Evolutionary conservation across 306 rosid genomes (phyloP).

Genomic region (Echinosophora koreensis): DNA sequence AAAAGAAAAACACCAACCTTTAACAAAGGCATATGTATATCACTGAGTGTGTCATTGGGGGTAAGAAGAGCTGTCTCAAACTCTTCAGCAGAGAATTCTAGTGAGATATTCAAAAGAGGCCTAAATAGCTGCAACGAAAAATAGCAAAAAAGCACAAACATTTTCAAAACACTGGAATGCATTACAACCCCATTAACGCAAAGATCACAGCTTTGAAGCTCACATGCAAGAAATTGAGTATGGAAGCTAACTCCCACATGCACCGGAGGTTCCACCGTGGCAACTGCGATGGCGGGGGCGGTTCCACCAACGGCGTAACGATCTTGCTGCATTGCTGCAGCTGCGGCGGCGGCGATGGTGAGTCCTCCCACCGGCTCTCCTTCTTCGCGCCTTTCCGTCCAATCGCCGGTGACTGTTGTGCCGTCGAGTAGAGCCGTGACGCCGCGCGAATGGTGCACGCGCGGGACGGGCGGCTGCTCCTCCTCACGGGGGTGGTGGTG

Average conservation of each 20-base stretch:
- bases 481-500: slow-evolving; percentile 41
- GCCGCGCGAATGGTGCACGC: slow-evolving; percentile 95
- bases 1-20: slow-evolving; percentile 71
- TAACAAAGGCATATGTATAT: slow-evolving; percentile 90
- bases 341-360: slow-evolving; percentile 48
- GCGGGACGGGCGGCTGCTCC: slow-evolving; percentile 94
- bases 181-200: slow-evolving; percentile 29
- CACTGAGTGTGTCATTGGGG: slow-evolving; percentile 92
- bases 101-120: slow-evolving; percentile 81
- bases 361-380: slow-evolving; percentile 52
- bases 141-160: slow-evolving; percentile 40
- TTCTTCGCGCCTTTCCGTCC: slow-evolving; percentile 57
- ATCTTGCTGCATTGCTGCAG: slow-evolving; percentile 81
- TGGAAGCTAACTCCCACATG: slow-evolving; percentile 97
- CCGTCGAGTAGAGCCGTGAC: slow-evolving; percentile 58
- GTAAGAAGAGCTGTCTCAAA: slow-evolving; percentile 92
- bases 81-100: slow-evolving; percentile 94
- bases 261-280: slow-evolving; percentile 90
- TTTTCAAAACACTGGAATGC: slow-evolving; percentile 40
- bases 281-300: slow-evolving; percentile 80
- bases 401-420: slow-evolving; percentile 52
- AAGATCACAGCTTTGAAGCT: slow-evolving; percentile 61
- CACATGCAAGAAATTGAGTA: slow-evolving; percentile 94
- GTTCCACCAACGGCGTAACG: slow-evolving; percentile 77
- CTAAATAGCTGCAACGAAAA: slow-evolving; percentile 72